Evolutionary conservation across 345 rosid genomes (phyloP), one percentile per base, ranked within the genome.

Genomic region (Eucalyptus coolabah): DNA sequence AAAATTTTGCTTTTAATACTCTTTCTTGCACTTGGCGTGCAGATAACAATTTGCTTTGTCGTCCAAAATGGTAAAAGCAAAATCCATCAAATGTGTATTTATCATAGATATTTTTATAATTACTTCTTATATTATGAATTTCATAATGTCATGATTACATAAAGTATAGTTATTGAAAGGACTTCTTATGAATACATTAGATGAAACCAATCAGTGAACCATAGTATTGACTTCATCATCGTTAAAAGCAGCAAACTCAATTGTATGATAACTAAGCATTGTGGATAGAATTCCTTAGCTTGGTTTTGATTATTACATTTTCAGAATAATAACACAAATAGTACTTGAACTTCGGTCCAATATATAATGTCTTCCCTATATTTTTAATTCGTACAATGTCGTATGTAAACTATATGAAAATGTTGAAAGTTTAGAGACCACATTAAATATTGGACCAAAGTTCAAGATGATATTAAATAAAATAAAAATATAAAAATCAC

Each of bases 311-410:
- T n/a, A 7, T 67, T 67, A 8, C 54, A 67, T 67, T 67, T 32
- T n/a, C 1, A 0, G 18, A 1, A n/a, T 67, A 67, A 67, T 16
- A 32, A 32, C 80, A 67, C 6, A 32, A 30, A 67, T 67, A 17
- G 6, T 0, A 19, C 6, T 4, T 32, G 5, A 67, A 4, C 40
- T 67, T 67, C 2, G 1, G 0, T 8, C 2, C 2, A 32, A 32
- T 16, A 9, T 16, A 9, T 3, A 32, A 67, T 32, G 12, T 32
- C 21, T 8, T 67, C 5, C 12, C 10, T 8, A 17, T 9, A 32
- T 32, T 32, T 32, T n/a, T n/a, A 65, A 63, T 7, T 8, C 3
- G 2, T n/a, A 16, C 12, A 17, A 67, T 32, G 2, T 4, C 0
- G 0, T 32, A 5, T 19, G 6, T 16, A 15, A 15, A 32, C 19